These are phyloP conservation scores for maize (Zea mays) DNA, from an alignment of 176 grass and related monocot species.

Conservation along the genomic window DNA sequence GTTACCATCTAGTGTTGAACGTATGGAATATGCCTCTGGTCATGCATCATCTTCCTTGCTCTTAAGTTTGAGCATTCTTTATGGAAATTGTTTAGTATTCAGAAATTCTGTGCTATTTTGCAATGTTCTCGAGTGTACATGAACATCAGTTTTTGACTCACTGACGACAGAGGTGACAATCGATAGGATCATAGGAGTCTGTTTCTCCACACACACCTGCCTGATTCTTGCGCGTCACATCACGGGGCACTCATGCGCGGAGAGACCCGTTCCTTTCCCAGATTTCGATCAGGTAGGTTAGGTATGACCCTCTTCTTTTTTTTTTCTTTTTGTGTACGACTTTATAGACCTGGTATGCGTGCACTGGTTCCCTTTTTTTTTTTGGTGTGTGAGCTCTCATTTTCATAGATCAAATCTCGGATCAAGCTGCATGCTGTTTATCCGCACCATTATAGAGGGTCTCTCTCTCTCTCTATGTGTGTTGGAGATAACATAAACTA, in stretches of 20 bases:
- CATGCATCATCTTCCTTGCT: not conserved
- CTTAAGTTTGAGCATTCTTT: not conserved
- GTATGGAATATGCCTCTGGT: constrained; percentile 1
- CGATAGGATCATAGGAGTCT: not conserved
- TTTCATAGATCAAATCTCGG: constrained; percentile 24
- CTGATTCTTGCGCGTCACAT: constrained; percentile 15
- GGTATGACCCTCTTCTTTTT: not conserved
- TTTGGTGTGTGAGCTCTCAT: constrained; percentile 8
- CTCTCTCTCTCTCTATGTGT: not conserved
- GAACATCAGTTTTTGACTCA: not conserved
- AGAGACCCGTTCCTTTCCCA: not conserved
- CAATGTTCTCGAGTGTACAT: no score
- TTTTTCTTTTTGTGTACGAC: not conserved
- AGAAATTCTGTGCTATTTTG: not conserved
- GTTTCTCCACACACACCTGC: not conserved
- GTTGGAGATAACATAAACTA: constrained; percentile 42
- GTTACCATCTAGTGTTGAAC: not conserved
- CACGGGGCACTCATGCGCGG: not conserved
- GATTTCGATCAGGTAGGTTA: constrained; percentile 34
- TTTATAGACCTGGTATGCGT: constrained; percentile 36
- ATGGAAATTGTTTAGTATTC: not conserved
- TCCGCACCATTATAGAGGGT: constrained; percentile 20
- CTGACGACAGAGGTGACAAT: not conserved
- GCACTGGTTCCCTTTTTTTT: constrained; percentile 24
- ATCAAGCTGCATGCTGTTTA: constrained; percentile 24